A percentile compares a stretch with the other conserved stretches of the same genome.
These are phyloP conservation scores for Botryotinia calthae DNA, from an alignment of 2,329 filamentous ascomycete genomes.

Conservation along the genomic window DNA sequence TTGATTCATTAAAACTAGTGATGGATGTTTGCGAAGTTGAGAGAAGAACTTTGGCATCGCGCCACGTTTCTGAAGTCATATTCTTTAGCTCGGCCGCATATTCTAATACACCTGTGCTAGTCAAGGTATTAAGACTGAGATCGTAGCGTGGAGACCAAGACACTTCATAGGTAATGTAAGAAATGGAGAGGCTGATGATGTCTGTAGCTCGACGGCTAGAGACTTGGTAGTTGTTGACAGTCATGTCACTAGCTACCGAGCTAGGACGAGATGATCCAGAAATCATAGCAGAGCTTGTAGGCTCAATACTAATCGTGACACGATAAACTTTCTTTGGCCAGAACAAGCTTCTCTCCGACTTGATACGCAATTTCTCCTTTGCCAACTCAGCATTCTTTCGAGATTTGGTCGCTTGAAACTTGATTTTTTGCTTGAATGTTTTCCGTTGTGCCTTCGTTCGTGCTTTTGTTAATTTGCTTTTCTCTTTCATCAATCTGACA, in stretches of 20 bases:
- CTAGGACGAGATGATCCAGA: conserved; percentile 47
- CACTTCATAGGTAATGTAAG: conserved; percentile 40
- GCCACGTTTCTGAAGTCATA: conserved; percentile 49
- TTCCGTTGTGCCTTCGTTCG: conserved; percentile 40
- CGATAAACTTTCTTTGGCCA: conserved; percentile 52
- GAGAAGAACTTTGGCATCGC: conserved; percentile 44
- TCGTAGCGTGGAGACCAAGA: conserved; percentile 51
- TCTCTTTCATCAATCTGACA: conserved; percentile 38
- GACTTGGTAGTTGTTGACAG: conserved; percentile 29
- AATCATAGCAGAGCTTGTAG: conserved; percentile 42
- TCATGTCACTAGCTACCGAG: conserved; percentile 41
- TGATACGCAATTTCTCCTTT: conserved; percentile 47
- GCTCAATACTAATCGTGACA: conserved; percentile 52
- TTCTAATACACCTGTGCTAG: conserved; percentile 40
- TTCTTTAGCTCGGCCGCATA: conserved; percentile 55
- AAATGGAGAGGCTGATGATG: conserved; percentile 36
- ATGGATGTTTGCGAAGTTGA: conserved; percentile 52
- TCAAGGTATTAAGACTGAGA: conserved; percentile 43
- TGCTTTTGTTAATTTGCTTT: conserved; percentile 33
- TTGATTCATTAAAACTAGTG: conserved; percentile 47
- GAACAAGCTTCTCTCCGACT: conserved; percentile 45
- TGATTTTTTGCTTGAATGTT: conserved; percentile 40
- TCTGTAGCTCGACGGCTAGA: conserved; percentile 27
- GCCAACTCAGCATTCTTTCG: conserved; percentile 41
- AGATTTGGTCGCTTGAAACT: conserved; percentile 40